Conservation (phyloP, 257 asterid species). For the Nicotiana paniculata region DNA sequence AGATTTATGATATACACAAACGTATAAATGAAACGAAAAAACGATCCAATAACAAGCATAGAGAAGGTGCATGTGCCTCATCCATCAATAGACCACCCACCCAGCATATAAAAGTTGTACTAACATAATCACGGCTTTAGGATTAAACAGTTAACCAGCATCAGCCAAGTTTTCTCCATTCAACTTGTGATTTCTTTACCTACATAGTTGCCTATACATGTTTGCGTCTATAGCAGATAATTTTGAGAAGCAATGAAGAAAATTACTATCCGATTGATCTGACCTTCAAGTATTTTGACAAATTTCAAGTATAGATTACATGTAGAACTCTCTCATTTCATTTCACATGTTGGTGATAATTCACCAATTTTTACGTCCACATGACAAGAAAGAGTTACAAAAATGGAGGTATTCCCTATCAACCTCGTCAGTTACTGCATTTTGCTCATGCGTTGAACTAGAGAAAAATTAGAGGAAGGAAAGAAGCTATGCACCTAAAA, state of each 20-base stretch:
- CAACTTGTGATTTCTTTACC: not conserved
- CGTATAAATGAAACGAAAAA: too few species aligned
- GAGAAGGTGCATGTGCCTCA: too few species aligned
- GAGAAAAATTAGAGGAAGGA: not conserved
- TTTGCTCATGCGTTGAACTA: not conserved
- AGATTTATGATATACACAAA: too few species aligned
- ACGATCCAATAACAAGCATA: too few species aligned
- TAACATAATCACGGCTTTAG: too few species aligned
- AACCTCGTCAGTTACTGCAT: not conserved
- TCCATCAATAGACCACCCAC: too few species aligned
- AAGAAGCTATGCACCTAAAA: not conserved
- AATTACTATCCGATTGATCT: not conserved
- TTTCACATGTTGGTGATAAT: not conserved
- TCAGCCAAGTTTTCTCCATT: not conserved
- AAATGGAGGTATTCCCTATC: conserved; percentile 11
- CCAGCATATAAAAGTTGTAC: too few species aligned
- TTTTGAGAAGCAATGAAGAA: not conserved
- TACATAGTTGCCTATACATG: not conserved
- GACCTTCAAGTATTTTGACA: not conserved
- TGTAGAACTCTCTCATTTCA: not conserved
- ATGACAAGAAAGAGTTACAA: conserved; percentile 9
- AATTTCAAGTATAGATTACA: not conserved
- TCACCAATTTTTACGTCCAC: not conserved
- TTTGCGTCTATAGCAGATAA: not conserved
- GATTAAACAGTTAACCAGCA: not conserved